phyloP scores from a whole-genome alignment of 2,329 filamentous ascomycete species.

The Monosporascus sp. region DNA sequence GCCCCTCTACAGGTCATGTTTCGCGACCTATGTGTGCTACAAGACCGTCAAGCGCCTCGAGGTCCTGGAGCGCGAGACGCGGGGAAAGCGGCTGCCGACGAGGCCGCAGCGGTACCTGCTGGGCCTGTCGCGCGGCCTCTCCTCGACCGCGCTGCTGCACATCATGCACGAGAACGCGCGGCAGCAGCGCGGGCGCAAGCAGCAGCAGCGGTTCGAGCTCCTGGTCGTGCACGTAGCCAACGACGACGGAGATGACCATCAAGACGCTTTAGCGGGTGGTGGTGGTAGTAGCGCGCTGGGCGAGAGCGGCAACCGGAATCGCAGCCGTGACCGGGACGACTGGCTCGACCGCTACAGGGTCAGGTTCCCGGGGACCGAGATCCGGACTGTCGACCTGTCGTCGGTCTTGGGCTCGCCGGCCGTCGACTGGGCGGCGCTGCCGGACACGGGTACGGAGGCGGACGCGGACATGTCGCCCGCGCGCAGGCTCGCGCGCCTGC shows the following conservation, averaged over 20 bases:
- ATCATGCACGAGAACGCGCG: slow-evolving; percentile 65
- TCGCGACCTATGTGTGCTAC: slow-evolving; percentile 67
- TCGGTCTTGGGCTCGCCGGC: slow-evolving; percentile 48
- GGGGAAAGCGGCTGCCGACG: slow-evolving; percentile 18
- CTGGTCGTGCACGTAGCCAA: slow-evolving; percentile 52
- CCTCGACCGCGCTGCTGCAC: slow-evolving; percentile 72
- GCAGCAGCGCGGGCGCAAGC: slow-evolving; percentile 38
- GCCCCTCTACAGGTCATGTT: slow-evolving; percentile 58
- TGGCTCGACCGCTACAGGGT: slow-evolving; percentile 37
- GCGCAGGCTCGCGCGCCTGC: slow-evolving; percentile 42
- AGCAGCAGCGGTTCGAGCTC: slow-evolving; percentile 51
- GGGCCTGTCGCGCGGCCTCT: slow-evolving; percentile 77
- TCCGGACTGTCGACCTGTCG: slow-evolving; percentile 59
- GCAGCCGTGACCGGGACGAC: background rate
- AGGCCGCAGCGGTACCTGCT: slow-evolving; percentile 56
- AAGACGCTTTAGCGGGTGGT: slow-evolving; percentile 3
- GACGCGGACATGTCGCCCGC: too few relatives aligned
- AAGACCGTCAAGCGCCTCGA: slow-evolving; percentile 73
- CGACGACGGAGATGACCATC: slow-evolving; percentile 13
- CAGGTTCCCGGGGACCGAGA: slow-evolving; percentile 61
- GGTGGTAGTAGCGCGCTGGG: slow-evolving; percentile 9
- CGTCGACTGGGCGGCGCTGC: slow-evolving; percentile 50
- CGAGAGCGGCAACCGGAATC: too few relatives aligned
- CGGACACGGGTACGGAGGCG: slow-evolving; percentile 1
- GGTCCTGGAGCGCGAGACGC: slow-evolving; percentile 44